Evolutionary conservation across 805 yeast genomes (phyloP).

Genomic region (Lachancea lanzarotensis): DNA sequence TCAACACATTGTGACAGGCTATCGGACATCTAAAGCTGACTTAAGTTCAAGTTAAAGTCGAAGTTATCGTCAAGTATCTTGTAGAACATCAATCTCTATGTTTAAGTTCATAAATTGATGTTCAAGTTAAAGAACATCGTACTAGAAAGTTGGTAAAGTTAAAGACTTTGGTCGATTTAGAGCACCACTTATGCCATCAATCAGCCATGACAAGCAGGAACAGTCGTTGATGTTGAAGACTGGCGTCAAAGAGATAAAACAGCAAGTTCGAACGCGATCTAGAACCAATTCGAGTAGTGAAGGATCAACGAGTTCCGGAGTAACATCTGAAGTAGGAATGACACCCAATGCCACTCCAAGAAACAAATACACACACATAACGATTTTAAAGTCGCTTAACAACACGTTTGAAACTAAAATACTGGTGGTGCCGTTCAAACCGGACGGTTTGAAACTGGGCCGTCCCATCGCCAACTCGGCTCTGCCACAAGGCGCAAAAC

Average conservation of each 20-base stretch:
- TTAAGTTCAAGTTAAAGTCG: no score
- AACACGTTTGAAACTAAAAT: constrained; percentile 77
- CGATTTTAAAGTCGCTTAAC: constrained; percentile 72
- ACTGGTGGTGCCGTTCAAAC: constrained; percentile 69
- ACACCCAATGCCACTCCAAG: constrained; percentile 9
- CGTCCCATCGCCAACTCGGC: constrained; percentile 56
- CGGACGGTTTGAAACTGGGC: constrained; percentile 81
- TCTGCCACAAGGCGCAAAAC: constrained; percentile 17
- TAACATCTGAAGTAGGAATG: constrained; percentile 1
- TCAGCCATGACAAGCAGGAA: background rate
- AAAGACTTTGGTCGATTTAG: background rate
- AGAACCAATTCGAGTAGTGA: constrained; percentile 12
- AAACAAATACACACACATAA: constrained; percentile 43
- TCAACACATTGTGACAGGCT: constrained; percentile 20
- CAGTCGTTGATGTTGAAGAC: background rate
- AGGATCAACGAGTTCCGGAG: constrained; percentile 5
- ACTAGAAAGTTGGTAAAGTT: background rate
- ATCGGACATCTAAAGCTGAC: constrained; percentile 18
- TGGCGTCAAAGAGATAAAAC: constrained; percentile 1
- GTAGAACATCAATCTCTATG: no score
- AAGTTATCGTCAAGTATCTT: no score
- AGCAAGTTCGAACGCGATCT: constrained; percentile 5
- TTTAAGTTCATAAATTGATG: no score
- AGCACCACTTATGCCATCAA: background rate
- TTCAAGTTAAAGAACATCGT: background rate